phyloP scores from a whole-genome alignment of 2,329 filamentous ascomycete species.

The Calonectria crousiana region DNA sequence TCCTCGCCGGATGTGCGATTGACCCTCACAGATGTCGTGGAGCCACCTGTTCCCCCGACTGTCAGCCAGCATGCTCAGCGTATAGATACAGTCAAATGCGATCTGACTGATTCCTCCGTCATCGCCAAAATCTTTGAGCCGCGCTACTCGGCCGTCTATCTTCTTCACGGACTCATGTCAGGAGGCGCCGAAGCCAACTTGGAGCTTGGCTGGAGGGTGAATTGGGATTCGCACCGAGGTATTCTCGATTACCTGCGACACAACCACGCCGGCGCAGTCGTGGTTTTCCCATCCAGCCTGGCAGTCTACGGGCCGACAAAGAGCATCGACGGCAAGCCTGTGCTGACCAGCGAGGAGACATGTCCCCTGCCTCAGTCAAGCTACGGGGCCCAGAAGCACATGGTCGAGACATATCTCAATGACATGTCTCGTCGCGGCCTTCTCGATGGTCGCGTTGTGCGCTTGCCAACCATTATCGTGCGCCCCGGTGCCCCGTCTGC shows the following conservation, averaged over 20 bases:
- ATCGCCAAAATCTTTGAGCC: slow-evolving; percentile 45
- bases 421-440: slow-evolving; percentile 61
- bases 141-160: slow-evolving; percentile 61
- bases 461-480: slow-evolving; percentile 72
- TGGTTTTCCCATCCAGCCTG: slow-evolving; percentile 69
- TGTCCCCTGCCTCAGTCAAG: slow-evolving; percentile 63
- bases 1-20: slow-evolving; percentile 51
- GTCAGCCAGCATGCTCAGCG: slow-evolving; percentile 46
- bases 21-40: slow-evolving; percentile 66
- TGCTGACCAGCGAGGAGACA: slow-evolving; percentile 26
- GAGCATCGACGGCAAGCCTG: neutral
- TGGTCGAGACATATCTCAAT: slow-evolving; percentile 61
- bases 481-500: slow-evolving; percentile 70
- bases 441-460: slow-evolving; percentile 67
- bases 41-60: slow-evolving; percentile 58
- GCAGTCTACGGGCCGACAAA: slow-evolving; percentile 64
- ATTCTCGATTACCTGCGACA: slow-evolving; percentile 64
- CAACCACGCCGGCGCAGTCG: slow-evolving; percentile 59
- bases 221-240: slow-evolving; percentile 66
- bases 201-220: slow-evolving; percentile 66
- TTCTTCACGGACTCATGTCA: slow-evolving; percentile 75
- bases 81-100: slow-evolving; percentile 45
- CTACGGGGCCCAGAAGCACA: slow-evolving; percentile 73
- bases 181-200: slow-evolving; percentile 70
- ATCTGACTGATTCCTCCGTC: slow-evolving; percentile 47